These are phyloP conservation scores for Scopulariopsis brevicaulis DNA, from an alignment of 2,329 filamentous ascomycete species.

Conservation along the genomic window DNA sequence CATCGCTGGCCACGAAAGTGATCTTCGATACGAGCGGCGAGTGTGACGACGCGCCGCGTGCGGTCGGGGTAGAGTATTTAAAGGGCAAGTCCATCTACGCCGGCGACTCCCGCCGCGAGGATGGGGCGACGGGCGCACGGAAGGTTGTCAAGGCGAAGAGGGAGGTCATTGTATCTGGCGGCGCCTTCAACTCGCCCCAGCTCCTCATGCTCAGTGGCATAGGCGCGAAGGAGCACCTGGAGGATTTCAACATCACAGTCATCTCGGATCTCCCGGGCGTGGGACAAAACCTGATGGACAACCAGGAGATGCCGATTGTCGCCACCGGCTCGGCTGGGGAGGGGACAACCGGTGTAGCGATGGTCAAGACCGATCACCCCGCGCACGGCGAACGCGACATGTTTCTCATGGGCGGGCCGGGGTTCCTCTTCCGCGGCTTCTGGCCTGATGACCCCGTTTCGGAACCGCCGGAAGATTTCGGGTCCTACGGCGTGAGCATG, in stretches of 20 bases:
- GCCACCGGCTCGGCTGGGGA: slow-evolving; percentile 6
- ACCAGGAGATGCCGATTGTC: slow-evolving; percentile 28
- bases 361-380: slow-evolving; percentile 6
- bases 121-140: slow-evolving; percentile 8
- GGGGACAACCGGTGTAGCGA: slow-evolving; percentile 5
- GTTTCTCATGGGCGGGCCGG: slow-evolving; percentile 6
- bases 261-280: slow-evolving; percentile 46
- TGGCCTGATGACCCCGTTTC: slow-evolving; percentile 5
- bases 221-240: slow-evolving; percentile 27
- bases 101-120: slow-evolving; percentile 22
- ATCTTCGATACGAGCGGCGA: slow-evolving; percentile 18
- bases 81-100: slow-evolving; percentile 10
- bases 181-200: slow-evolving; percentile 37
- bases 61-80: slow-evolving; percentile 24
- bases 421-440: slow-evolving; percentile 16
- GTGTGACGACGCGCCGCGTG: slow-evolving; percentile 13
- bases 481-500: slow-evolving; percentile 7
- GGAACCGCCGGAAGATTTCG: slow-evolving; percentile 17
- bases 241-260: slow-evolving; percentile 34
- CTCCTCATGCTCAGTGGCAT: slow-evolving; percentile 40
- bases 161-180: slow-evolving; percentile 38
- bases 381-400: slow-evolving; percentile 8
- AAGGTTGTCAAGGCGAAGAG: slow-evolving; percentile 17
- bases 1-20: slow-evolving; percentile 23
- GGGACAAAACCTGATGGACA: slow-evolving; percentile 36